These are phyloP conservation scores for Fusarium tjaetaba DNA, from an alignment of 2,329 filamentous ascomycete species.

Conservation along the genomic window DNA sequence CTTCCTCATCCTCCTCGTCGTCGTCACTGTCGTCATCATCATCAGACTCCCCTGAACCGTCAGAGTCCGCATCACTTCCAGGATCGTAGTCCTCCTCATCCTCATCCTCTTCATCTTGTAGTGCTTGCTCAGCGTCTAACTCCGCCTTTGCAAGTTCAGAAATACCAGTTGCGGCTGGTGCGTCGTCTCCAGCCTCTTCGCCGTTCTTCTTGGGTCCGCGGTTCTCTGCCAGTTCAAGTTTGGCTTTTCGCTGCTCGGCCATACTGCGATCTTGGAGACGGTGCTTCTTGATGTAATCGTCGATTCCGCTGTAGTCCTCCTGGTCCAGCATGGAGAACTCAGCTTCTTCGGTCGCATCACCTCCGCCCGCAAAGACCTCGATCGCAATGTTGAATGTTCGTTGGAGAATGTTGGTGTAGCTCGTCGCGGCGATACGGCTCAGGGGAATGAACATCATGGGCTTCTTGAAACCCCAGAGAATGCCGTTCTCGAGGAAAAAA, in stretches of 20 bases:
- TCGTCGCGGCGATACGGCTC: constrained; percentile 68
- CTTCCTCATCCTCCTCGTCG: constrained; percentile 49
- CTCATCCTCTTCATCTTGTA: constrained; percentile 71
- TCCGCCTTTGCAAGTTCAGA: constrained; percentile 62
- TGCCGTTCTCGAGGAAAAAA: constrained; percentile 73
- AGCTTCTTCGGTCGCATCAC: constrained; percentile 65
- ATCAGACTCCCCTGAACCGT: constrained; percentile 66
- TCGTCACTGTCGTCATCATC: constrained; percentile 57
- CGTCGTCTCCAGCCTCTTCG: constrained; percentile 52
- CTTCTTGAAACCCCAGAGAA: constrained; percentile 77
- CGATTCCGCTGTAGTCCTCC: constrained; percentile 72
- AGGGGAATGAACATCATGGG: constrained; percentile 72
- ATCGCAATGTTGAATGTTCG: constrained; percentile 75
- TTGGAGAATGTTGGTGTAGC: constrained; percentile 73
- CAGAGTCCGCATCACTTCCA: constrained; percentile 68
- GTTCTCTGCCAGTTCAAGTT: constrained; percentile 70
- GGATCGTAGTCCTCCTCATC: constrained; percentile 75
- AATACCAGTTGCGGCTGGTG: constrained; percentile 51
- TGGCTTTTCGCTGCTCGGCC: constrained; percentile 73
- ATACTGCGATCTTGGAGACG: constrained; percentile 73
- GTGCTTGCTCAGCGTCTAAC: constrained; percentile 60
- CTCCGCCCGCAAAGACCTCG: constrained; percentile 63
- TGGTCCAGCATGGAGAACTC: constrained; percentile 78
- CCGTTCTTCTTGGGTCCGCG: constrained; percentile 57
- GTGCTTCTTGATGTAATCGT: constrained; percentile 70